Evolutionary conservation across 2,329 filamentous ascomycete species (phyloP), one percentile per base, ranked within the genome.

Genomic region (Aspergillus fumigatiaffinis): DNA sequence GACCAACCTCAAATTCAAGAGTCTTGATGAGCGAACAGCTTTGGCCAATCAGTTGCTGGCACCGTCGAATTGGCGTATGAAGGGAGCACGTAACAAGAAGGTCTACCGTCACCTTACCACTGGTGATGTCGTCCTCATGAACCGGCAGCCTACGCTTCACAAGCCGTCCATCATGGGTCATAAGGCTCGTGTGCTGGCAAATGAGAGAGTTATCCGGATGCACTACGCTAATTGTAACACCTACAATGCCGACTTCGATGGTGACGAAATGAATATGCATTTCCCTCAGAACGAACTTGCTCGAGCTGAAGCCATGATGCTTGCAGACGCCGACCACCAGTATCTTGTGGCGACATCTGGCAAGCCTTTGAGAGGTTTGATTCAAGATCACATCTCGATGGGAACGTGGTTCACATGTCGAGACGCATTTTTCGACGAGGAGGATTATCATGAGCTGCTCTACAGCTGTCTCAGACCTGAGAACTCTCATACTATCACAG

Each of bases 191-290:
- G 93, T 99, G 5, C 79, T 99, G 20, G 90, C 91, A 0, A 92
- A 92, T 38, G 95, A 99, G 74, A 96, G 96, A 77, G 97, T 94
- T 0, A 92, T 99, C 72, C 92, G 94, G 64, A 97, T 99, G 93
- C 94, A 99, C 79, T 99, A 99, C 77, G 93, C 94, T 68, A 99
- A 99, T 74, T 97, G 94, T 75, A 99, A 99, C 71, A 97, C 94
- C 0, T 99, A 99, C 81, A 99, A 99, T 68, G 94, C 94, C 32
- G 94, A 99, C 82, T 99, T 99, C 71, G 95, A 99, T 70, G 94
- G 94, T 74, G 94, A 99, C 72, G 94, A 99, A 76, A 99, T 99
- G 94, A 99, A 99, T 74, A 95, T 99, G 92, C 94, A 99, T 76
- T 97, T 99, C 70, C 94, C 94, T 1, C 94, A 99, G 68, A 97